Evolutionary conservation across 2,329 filamentous ascomycete genomes (phyloP).

Genomic region (Xylariaceae sp.): DNA sequence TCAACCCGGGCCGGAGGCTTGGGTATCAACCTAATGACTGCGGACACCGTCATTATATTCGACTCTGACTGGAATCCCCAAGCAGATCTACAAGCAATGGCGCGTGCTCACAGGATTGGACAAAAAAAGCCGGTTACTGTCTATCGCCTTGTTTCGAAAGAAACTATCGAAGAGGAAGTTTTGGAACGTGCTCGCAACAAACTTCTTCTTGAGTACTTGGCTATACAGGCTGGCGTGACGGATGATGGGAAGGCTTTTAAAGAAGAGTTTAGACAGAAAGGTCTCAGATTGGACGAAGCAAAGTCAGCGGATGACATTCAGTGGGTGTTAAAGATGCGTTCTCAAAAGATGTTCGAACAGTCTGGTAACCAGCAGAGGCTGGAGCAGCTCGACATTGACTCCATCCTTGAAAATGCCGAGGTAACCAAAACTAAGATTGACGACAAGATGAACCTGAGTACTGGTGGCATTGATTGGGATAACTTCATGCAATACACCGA

Average conservation of each 20-base stretch:
- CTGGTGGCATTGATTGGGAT: constrained; percentile 77
- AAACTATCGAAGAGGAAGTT: constrained; percentile 97
- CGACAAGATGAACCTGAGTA: constrained; percentile 84
- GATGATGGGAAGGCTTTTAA: constrained; percentile 81
- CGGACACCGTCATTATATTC: constrained; percentile 95
- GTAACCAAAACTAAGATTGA: constrained; percentile 94
- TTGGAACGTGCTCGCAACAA: constrained; percentile 95
- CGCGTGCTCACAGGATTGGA: constrained; percentile 92
- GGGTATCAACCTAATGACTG: constrained; percentile 99
- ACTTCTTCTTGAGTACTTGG: constrained; percentile 93
- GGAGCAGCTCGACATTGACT: constrained; percentile 95
- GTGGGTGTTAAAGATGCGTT: constrained; percentile 90
- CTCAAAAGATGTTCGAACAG: constrained; percentile 99
- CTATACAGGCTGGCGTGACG: constrained; percentile 93
- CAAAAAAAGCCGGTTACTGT: constrained; percentile 95
- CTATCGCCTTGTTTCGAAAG: constrained; percentile 93
- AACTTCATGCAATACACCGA: constrained; percentile 98
- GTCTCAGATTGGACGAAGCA: constrained; percentile 68
- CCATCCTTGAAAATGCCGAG: constrained; percentile 93
- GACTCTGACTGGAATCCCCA: constrained; percentile 99
- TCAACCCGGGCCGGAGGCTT: constrained; percentile 93
- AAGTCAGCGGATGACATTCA: constrained; percentile 93
- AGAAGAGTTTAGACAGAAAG: constrained; percentile 73
- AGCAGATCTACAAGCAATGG: constrained; percentile 97
- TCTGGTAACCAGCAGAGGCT: constrained; percentile 94